These are phyloP conservation scores for Digitaria exilis DNA, from an alignment of 202 grass and related monocot species.

Conservation along the genomic window DNA sequence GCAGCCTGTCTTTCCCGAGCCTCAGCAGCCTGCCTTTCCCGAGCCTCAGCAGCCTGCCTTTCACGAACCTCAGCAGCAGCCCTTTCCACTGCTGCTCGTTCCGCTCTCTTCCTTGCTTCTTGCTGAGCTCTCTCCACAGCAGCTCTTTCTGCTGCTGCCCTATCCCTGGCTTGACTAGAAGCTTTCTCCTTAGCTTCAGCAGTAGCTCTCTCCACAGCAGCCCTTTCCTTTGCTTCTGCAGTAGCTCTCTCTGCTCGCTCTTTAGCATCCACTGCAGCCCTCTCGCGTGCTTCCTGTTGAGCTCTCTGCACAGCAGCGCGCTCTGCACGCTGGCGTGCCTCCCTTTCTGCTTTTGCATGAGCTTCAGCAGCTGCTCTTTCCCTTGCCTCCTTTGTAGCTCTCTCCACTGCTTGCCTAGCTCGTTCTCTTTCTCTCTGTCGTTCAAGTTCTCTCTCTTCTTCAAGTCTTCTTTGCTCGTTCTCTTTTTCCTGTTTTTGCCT, in stretches of 20 bases:
- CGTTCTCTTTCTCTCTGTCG: conserved; percentile 70
- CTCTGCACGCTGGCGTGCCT: conserved; percentile 57
- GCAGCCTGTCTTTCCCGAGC: too few relatives aligned
- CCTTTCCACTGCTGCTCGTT: conserved; percentile 56
- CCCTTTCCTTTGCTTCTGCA: conserved; percentile 68
- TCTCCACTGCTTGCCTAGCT: conserved; percentile 79
- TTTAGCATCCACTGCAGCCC: conserved; percentile 66
- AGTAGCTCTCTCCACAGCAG: too few relatives aligned
- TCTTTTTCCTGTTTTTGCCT: conserved; percentile 56
- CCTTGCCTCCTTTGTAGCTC: conserved; percentile 83
- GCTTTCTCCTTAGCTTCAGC: conserved; percentile 68
- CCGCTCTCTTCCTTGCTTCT: conserved; percentile 60
- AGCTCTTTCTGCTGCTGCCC: conserved; percentile 74
- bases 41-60: conserved; percentile 70
- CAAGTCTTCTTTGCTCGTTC: conserved; percentile 62
- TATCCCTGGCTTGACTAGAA: conserved; percentile 70
- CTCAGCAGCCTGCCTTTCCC: conserved; percentile 61
- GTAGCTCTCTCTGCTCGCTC: conserved; percentile 70
- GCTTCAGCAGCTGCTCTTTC: conserved; percentile 78
- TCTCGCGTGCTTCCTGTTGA: conserved; percentile 88
- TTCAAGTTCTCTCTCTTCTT: conserved; percentile 61
- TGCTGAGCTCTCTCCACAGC: conserved; percentile 74
- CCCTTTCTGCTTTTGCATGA: conserved; percentile 68
- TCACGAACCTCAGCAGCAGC: conserved; percentile 70
- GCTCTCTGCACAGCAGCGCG: conserved; percentile 80